A percentile compares a stretch with the other conserved stretches of the same genome.
Evolutionary conservation across 139 green algal genomes (phyloP).

Genomic region (Tetradesmus lagerheimii): DNA sequence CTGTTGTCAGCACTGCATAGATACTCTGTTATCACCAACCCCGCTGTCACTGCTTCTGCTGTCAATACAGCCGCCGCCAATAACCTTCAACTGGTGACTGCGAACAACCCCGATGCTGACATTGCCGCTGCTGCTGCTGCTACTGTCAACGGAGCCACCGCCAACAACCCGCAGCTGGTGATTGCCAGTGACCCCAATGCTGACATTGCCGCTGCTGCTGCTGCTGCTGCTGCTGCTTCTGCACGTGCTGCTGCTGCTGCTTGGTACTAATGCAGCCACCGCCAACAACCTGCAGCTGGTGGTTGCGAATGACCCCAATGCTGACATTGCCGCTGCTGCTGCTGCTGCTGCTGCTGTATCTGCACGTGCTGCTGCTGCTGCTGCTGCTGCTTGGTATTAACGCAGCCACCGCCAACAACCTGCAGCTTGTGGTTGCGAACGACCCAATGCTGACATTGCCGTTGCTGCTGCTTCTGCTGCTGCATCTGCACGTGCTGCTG

Average conservation of each 20-base stretch:
- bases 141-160: too few relatives aligned
- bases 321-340: constrained; percentile 55
- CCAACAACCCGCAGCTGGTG: too few relatives aligned
- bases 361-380: constrained; percentile 6
- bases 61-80: too few relatives aligned
- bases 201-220: too few relatives aligned
- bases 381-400: neutral
- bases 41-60: too few relatives aligned
- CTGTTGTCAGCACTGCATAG: too few relatives aligned
- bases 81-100: too few relatives aligned
- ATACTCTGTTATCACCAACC: too few relatives aligned
- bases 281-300: constrained; percentile 58
- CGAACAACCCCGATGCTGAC: too few relatives aligned
- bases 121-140: too few relatives aligned
- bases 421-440: constrained; percentile 34
- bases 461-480: neutral
- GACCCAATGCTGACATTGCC: neutral
- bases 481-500: neutral
- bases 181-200: too few relatives aligned
- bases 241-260: neutral
- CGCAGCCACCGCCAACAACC: neutral
- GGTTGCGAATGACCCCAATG: constrained; percentile 86
- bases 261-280: constrained; percentile 55
- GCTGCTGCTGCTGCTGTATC: neutral
- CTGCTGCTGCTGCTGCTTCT: too few relatives aligned